Evolutionary conservation across 164 flowering plant species (phyloP), one percentile per base, ranked within the genome.

Genomic region (Taxillus chinensis): DNA sequence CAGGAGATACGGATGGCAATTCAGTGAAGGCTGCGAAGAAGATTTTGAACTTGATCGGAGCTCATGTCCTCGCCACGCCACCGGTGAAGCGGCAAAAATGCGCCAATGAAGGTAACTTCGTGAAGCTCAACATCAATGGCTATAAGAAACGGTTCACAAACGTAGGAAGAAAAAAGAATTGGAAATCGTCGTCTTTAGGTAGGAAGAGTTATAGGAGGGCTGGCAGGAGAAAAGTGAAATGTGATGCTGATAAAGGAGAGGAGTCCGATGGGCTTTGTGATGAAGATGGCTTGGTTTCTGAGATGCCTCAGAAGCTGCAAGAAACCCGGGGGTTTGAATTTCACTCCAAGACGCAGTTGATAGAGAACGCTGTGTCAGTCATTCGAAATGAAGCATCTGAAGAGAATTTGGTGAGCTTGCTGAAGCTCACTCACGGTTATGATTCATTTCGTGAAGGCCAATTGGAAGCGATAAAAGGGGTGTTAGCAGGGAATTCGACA

Each of bases 391-490:
- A 84, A 57, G 83, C 81, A 0, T 86, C 97, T 0, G 93, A 89
- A 72, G 86, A 79, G 62, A 90, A 90, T 65, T 77, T 90, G 77
- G 63, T 45, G 61, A 86, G 71, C 62, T 67, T 93, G 77, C 61
- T 93, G 85, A 86, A 80, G 55, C 63, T 86, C 51, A 77, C 79
- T 41, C 81, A 85, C 71, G 96, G 93, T 14, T 83, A 83, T 67
- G 85, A 84, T 78, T 79, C 88, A 2, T 90, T 90, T 63, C 85
- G 90, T 1, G 86, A 86, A 14, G 95, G 97, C 37, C 99, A 93
- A 72, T 67, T 93, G 73, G 86, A 83, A 68, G 97, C 96, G 8
- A 82, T 95, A 37, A 82, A 79, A 73, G 79, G 78, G 83, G 89
- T 91, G 69, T 74, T 91, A 59, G 65, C 62, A 3, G 90, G 87